Conservation (phyloP, 768 basidiomycete genomes). For the Trametes punicea region DNA sequence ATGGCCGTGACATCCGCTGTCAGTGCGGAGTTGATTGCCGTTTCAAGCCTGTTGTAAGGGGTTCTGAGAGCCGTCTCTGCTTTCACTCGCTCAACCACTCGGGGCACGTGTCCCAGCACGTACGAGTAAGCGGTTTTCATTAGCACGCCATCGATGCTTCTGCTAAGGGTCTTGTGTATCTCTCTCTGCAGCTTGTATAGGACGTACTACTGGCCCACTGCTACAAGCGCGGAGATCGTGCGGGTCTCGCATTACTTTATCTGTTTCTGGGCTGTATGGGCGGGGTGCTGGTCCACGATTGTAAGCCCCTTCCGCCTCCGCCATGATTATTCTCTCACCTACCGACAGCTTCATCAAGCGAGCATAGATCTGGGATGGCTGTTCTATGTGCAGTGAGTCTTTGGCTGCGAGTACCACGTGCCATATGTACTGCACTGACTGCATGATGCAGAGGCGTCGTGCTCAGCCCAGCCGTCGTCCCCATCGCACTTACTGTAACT, state of each 20-base stretch:
- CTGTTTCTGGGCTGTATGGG: slow-evolving; percentile 37
- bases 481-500: slow-evolving; percentile 44
- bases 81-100: not conserved
- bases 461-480: slow-evolving; percentile 49
- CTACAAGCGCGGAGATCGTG: slow-evolving; percentile 32
- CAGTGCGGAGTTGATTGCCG: slow-evolving; percentile 36
- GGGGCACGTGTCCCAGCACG: slow-evolving; percentile 29
- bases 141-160: too few relatives aligned
- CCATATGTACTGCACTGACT: not conserved
- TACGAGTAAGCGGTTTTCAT: slow-evolving; percentile 40
- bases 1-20: slow-evolving; percentile 38
- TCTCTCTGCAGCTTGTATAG: slow-evolving; percentile 26
- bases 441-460: slow-evolving; percentile 39
- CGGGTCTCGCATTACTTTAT: slow-evolving; percentile 34
- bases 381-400: slow-evolving; percentile 45
- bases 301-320: slow-evolving; percentile 17
- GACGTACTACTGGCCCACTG: slow-evolving; percentile 33
- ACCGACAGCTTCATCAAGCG: slow-evolving; percentile 44
- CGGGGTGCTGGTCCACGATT: slow-evolving; percentile 36
- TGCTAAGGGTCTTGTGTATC: not conserved
- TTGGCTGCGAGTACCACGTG: not conserved
- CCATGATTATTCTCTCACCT: not conserved
- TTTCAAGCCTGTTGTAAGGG: slow-evolving; percentile 37
- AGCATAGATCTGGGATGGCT: slow-evolving; percentile 48
- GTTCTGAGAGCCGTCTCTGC: not conserved